Conservation (phyloP, 139 green algal species). For the Chlorella sorokiniana region DNA sequence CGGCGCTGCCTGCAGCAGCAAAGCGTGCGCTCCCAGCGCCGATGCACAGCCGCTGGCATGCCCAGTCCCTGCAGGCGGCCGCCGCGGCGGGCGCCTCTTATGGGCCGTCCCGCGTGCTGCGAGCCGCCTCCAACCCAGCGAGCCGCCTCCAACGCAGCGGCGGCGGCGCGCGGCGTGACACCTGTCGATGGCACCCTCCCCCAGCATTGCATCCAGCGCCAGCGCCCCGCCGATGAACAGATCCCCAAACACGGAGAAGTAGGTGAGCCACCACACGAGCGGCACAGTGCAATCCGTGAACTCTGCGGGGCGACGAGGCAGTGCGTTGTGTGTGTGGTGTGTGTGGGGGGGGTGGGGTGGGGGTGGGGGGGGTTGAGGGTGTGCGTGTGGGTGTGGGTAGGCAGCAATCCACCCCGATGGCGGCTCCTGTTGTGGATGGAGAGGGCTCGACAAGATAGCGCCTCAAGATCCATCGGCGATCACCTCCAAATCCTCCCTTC, state of each 20-base stretch:
- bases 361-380: background rate
- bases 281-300: conserved; percentile 27
- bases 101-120: no score
- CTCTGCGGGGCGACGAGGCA: background rate
- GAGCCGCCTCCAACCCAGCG: background rate
- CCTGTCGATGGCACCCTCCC: background rate
- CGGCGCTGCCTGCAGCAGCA: background rate
- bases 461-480: no score
- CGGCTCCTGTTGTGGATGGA: no score
- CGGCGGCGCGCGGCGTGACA: background rate
- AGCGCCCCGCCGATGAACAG: background rate
- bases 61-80: no score
- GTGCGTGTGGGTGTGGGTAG: background rate
- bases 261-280: conserved; percentile 12
- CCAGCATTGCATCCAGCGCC: conserved; percentile 5
- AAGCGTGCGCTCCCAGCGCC: background rate
- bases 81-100: no score
- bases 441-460: no score
- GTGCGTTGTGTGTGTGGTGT: background rate
- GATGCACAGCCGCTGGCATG: background rate
- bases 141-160: background rate
- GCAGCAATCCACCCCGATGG: background rate
- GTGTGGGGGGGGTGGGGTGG: background rate
- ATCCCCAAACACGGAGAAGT: conserved; percentile 21
- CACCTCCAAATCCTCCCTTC: no score